Evolutionary conservation across 805 yeast species (phyloP).

Genomic region (Barnettozyma sp.): DNA sequence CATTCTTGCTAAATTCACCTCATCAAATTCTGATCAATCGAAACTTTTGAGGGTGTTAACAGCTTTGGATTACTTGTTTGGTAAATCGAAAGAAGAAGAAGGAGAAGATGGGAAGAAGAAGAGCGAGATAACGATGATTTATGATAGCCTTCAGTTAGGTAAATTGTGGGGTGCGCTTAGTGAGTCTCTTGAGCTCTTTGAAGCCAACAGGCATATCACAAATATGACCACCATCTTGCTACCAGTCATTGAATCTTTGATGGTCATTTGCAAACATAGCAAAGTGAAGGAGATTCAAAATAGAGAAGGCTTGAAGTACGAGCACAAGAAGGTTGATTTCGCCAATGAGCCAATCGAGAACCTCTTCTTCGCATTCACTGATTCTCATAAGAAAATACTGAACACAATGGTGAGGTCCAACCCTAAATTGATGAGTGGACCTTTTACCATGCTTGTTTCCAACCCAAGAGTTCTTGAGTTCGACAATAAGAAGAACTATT

Average conservation of each 20-base stretch:
- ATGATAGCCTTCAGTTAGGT: slow-evolving; percentile 63
- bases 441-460: slow-evolving; percentile 80
- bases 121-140: slow-evolving; percentile 51
- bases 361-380: slow-evolving; percentile 79
- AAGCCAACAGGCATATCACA: slow-evolving; percentile 46
- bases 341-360: slow-evolving; percentile 69
- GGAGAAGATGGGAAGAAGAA: slow-evolving; percentile 22
- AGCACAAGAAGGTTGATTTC: slow-evolving; percentile 58
- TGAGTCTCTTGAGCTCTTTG: slow-evolving; percentile 59
- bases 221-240: slow-evolving; percentile 73
- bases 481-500: slow-evolving; percentile 86
- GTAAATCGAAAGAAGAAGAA: slow-evolving; percentile 15
- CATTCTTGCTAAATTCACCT: slow-evolving; percentile 60
- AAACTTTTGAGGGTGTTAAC: slow-evolving; percentile 80
- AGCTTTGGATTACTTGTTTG: slow-evolving; percentile 78
- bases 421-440: slow-evolving; percentile 93
- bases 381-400: slow-evolving; percentile 77
- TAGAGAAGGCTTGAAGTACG: slow-evolving; percentile 52
- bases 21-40: slow-evolving; percentile 81
- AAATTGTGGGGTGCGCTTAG: slow-evolving; percentile 81
- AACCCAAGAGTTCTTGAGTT: slow-evolving; percentile 89
- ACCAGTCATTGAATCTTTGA: slow-evolving; percentile 84
- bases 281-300: slow-evolving; percentile 50
- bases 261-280: slow-evolving; percentile 94
- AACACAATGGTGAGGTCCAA: slow-evolving; percentile 88